Base-by-base conservation (phyloP, 2,329 filamentous ascomycete species). In the Xylariaceae sp. region DNA sequence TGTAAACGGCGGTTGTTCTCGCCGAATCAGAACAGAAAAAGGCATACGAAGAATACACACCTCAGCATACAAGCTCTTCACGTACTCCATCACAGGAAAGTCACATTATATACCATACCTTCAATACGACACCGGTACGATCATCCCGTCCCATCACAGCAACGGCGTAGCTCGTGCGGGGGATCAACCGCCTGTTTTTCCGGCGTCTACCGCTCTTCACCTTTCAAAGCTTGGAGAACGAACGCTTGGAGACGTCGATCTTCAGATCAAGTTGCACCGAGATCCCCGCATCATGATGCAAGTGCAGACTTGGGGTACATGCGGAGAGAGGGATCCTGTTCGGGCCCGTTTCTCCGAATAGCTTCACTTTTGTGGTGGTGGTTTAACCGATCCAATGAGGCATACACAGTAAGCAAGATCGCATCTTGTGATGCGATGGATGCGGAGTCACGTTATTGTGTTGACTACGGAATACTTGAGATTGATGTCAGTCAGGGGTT, bases 271-370 rank as follows among this genome's bases (percentile, higher is more conserved):
- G 55, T 60, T 64, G 58, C 60, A 58, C 57, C 60, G 60, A 56
- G 17, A 35, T 58, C 62, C 62, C 60, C 60, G 62, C 62, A 64
- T 57, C 13, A 15, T 56, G 51, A 48, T 55, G 47, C 18, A 17
- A 30, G 18, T 37, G 18, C 23, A 8, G 23, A 15, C 23, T 51
- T 56, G 59, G 52, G 54, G 54, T 35, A 45, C 57, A 44, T 63
- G 61, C 61, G 59, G 59, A 54, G 61, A 56, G 47, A 55, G 45
- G 45, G 57, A 23, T 11, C 52, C 59, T 30, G 23, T 30, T 30
- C 55, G 59, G 55, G 55, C 18, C 18, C 23, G 49, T 35, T 51
- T 51, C 49, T 23, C 49, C 49, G 49, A 35, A 51, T 35, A 17
- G 52, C 23, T 41, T 44, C 44, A 34, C 41, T n/a, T 6, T 1